phyloP scores from a whole-genome alignment of 805 yeast genomes.

The Lipomyces chichibuensis region DNA sequence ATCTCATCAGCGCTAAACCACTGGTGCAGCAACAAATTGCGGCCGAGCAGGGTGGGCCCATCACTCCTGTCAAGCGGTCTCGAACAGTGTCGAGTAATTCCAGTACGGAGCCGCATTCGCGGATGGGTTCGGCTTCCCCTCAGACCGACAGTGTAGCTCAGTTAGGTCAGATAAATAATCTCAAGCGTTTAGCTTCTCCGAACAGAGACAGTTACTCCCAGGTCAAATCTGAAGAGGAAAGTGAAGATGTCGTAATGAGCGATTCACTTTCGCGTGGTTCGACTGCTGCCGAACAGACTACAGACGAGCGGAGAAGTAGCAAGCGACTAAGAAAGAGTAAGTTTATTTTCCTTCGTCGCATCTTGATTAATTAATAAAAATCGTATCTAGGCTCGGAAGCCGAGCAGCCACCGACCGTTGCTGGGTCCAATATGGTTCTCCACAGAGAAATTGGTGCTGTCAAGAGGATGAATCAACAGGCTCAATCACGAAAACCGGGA shows the following conservation, averaged over 20 bases:
- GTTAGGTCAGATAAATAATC: not conserved
- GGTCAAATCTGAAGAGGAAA: slow-evolving; percentile 2
- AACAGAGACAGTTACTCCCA: not conserved
- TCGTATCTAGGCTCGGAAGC: not conserved
- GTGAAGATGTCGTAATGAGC: not conserved
- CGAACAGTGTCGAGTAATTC: slow-evolving; percentile 28
- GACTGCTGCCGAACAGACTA: not conserved
- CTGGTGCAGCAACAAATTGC: slow-evolving; percentile 32
- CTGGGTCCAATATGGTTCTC: slow-evolving; percentile 26
- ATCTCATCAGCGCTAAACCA: slow-evolving; percentile 35
- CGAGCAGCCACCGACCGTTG: slow-evolving; percentile 19
- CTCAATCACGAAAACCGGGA: slow-evolving; percentile 20
- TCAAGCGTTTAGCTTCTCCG: not conserved
- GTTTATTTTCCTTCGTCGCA: not conserved
- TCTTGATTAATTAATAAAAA: not conserved
- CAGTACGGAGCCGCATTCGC: slow-evolving; percentile 5
- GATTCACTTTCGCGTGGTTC: not conserved
- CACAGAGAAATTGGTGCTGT: slow-evolving; percentile 25
- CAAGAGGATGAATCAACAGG: slow-evolving; percentile 17
- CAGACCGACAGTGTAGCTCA: not conserved
- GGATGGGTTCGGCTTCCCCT: slow-evolving; percentile 5
- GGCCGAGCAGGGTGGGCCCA: slow-evolving; percentile 32
- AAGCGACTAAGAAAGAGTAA: slow-evolving; percentile 9
- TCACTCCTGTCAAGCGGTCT: slow-evolving; percentile 25
- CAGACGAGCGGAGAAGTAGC: slow-evolving; percentile 17